These are phyloP conservation scores for Suillus variegatus DNA, from an alignment of 768 basidiomycete genomes.

Conservation along the genomic window DNA sequence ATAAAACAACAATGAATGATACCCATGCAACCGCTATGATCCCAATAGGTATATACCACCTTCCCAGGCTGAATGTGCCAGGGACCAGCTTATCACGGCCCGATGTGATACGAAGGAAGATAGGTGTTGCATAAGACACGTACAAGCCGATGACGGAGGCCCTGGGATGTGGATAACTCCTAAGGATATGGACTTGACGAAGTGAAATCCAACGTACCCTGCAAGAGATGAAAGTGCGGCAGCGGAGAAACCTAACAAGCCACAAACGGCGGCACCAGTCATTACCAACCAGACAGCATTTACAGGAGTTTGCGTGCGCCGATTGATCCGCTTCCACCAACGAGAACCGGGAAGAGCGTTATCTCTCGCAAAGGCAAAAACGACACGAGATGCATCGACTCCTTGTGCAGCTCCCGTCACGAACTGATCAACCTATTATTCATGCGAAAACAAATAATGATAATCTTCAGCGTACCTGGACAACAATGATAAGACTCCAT, in stretches of 20 bases:
- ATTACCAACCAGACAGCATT: constrained; percentile 80
- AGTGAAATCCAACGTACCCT: constrained; percentile 43
- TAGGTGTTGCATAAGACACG: constrained; percentile 62
- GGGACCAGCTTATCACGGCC: constrained; percentile 58
- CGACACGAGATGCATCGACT: constrained; percentile 73
- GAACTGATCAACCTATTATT: constrained; percentile 40
- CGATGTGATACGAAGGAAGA: constrained; percentile 71
- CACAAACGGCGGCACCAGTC: constrained; percentile 52
- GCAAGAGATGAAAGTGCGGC: constrained; percentile 68
- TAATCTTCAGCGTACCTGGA: constrained; percentile 40
- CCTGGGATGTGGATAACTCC: constrained; percentile 32
- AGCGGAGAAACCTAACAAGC: constrained; percentile 63
- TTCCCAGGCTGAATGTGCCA: constrained; percentile 62
- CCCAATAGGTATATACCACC: constrained; percentile 62
- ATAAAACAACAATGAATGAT: constrained; percentile 55
- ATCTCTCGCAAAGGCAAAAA: constrained; percentile 76
- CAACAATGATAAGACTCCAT: constrained; percentile 71
- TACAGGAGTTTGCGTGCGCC: constrained; percentile 64
- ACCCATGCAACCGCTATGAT: constrained; percentile 68
- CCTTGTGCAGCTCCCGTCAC: constrained; percentile 75
- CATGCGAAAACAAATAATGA: not conserved
- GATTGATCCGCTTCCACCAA: constrained; percentile 67
- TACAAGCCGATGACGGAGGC: constrained; percentile 74
- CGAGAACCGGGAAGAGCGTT: constrained; percentile 73
- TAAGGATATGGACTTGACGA: not conserved